phyloP scores from a whole-genome alignment of 495 filamentous ascomycete genomes.

The Amphirosellinia nigrospora region DNA sequence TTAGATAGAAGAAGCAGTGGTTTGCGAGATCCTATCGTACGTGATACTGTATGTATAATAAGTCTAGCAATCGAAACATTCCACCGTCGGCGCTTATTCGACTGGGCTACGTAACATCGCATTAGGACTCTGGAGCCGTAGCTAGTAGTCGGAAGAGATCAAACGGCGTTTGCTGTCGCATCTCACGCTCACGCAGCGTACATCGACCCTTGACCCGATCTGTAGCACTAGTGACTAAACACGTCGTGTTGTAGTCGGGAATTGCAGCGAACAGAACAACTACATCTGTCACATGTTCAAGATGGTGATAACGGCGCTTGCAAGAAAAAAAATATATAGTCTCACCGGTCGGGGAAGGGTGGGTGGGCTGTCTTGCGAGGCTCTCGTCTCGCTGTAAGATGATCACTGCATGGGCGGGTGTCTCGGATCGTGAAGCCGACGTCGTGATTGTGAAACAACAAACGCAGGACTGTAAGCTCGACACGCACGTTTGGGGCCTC shows the following conservation, averaged over 20 bases:
- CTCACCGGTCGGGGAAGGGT: slow-evolving; percentile 19
- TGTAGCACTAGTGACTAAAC: slow-evolving; percentile 10
- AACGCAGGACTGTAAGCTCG: slow-evolving; percentile 6
- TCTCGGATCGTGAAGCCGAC: slow-evolving; percentile 27
- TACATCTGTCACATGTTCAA: neutral
- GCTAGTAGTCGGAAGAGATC: slow-evolving; percentile 7
- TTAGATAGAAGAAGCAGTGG: neutral
- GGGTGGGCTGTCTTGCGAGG: slow-evolving; percentile 8
- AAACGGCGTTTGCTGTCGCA: slow-evolving; percentile 14
- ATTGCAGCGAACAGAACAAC: neutral
- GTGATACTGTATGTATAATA: neutral
- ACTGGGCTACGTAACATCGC: slow-evolving; percentile 1
- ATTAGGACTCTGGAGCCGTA: neutral
- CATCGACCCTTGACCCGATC: slow-evolving; percentile 4
- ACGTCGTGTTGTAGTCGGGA: slow-evolving; percentile 8
- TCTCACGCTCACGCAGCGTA: too few species aligned
- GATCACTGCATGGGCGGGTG: slow-evolving; percentile 25
- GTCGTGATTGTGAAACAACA: slow-evolving; percentile 21
- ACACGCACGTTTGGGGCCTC: slow-evolving; percentile 14
- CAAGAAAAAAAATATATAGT: neutral
- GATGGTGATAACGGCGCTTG: slow-evolving; percentile 9
- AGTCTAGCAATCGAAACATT: neutral
- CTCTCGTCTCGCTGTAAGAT: slow-evolving; percentile 20
- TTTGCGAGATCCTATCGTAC: slow-evolving; percentile 8
- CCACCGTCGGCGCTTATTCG: neutral